phyloP scores from a whole-genome alignment of 129 eudicot genomes.

The Escallonia herrerae region DNA sequence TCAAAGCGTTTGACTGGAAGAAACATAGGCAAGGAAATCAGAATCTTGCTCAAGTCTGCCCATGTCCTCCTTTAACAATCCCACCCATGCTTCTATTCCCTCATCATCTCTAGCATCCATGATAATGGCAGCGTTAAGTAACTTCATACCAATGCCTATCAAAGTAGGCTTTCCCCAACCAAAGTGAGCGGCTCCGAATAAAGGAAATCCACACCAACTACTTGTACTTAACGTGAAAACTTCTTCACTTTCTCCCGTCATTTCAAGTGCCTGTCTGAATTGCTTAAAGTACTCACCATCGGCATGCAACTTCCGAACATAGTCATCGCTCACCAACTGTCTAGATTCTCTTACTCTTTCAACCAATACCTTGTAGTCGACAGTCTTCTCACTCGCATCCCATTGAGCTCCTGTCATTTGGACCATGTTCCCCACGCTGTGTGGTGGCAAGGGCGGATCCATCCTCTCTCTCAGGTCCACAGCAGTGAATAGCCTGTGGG shows the following conservation, averaged over 20 bases:
- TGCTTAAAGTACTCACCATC: neutral
- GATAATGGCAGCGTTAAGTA: neutral
- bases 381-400: neutral
- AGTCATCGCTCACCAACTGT: neutral
- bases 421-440: constrained; percentile 6
- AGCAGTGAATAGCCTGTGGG: neutral
- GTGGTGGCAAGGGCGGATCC: constrained; percentile 9
- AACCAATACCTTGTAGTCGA: neutral
- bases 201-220: constrained; percentile 15
- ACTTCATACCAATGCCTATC: neutral
- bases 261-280: neutral
- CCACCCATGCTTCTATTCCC: constrained; percentile 8
- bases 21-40: constrained; percentile 6
- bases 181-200: constrained; percentile 2
- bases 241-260: neutral
- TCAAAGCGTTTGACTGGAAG: constrained; percentile 1
- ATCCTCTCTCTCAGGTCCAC: constrained; percentile 6
- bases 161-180: constrained; percentile 9
- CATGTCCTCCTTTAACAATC: constrained; percentile 4
- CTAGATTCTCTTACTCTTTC: neutral
- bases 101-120: constrained; percentile 5
- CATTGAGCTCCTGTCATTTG: constrained; percentile 2
- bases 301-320: neutral
- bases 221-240: neutral
- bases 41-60: constrained; percentile 3